A percentile compares a stretch with the other conserved stretches of the same genome.
Evolutionary conservation across 345 rosid species (phyloP).

Genomic region (Trapa bicornis): DNA sequence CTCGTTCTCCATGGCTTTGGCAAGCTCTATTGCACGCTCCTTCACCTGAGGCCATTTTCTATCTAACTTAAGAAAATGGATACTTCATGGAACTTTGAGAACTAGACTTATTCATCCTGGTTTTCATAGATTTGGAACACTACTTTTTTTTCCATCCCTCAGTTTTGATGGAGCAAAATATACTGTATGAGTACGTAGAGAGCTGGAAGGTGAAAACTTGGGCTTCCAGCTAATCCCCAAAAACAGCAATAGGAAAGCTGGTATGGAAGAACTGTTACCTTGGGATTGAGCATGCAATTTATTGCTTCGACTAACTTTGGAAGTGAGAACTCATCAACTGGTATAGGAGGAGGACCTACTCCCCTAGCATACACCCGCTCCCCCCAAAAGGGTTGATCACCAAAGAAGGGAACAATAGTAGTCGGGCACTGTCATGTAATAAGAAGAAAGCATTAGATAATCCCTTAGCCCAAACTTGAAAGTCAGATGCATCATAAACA

Average conservation of each 20-base stretch:
- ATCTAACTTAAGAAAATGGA: not conserved
- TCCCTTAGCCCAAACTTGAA: not conserved
- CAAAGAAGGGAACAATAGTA: constrained; percentile 87
- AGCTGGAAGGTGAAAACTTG: not conserved
- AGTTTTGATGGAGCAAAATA: not conserved
- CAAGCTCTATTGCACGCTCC: constrained; percentile 61
- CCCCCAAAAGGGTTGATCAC: constrained; percentile 99
- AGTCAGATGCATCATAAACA: constrained; percentile 3
- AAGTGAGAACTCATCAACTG: constrained; percentile 78
- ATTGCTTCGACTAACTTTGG: constrained; percentile 44
- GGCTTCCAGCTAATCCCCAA: no score
- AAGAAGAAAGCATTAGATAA: constrained; percentile 1
- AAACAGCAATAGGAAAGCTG: not conserved
- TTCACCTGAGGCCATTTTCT: constrained; percentile 50
- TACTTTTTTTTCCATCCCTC: not conserved
- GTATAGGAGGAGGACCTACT: constrained; percentile 88
- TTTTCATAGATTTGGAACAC: not conserved
- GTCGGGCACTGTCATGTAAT: constrained; percentile 68
- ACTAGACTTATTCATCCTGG: not conserved
- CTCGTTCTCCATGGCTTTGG: constrained; percentile 86
- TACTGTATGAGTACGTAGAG: not conserved
- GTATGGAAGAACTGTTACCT: constrained; percentile 6
- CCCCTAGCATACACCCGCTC: constrained; percentile 79
- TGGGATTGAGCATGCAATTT: constrained; percentile 10
- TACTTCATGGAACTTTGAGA: not conserved